phyloP scores from a whole-genome alignment of 225 moss, liverwort and hornwort genomes.

The Climacium dendroides region DNA sequence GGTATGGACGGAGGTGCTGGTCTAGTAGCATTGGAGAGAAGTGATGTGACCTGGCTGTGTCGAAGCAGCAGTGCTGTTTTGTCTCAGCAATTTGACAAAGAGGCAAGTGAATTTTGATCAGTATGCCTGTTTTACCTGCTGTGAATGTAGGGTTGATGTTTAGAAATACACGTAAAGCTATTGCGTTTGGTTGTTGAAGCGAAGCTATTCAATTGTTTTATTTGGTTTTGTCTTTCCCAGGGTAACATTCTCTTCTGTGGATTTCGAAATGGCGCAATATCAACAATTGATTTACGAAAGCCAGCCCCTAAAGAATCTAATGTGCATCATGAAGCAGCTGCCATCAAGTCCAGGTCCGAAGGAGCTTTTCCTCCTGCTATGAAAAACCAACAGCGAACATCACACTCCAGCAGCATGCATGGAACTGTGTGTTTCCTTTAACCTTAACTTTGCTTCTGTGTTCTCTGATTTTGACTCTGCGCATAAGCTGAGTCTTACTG shows the following conservation, averaged over 20 bases:
- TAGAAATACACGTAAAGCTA: not conserved
- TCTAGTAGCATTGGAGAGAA: conserved; percentile 62
- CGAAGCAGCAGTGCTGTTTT: conserved; percentile 64
- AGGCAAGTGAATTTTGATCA: conserved; percentile 32
- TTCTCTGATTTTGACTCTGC: not conserved
- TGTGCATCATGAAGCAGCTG: conserved; percentile 24
- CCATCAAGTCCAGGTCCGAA: conserved; percentile 7
- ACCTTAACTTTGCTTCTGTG: not conserved
- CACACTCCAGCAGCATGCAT: conserved; percentile 9
- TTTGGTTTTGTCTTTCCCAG: conserved; percentile 16
- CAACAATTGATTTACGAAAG: conserved; percentile 63
- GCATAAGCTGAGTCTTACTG: not conserved
- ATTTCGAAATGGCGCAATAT: conserved; percentile 79
- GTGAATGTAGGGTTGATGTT: not conserved
- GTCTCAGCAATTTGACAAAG: conserved; percentile 85
- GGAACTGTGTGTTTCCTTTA: conserved; percentile 8
- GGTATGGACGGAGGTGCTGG: conserved; percentile 71
- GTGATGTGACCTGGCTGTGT: conserved; percentile 53
- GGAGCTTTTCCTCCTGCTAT: not conserved
- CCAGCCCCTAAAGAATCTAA: conserved; percentile 34
- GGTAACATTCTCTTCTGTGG: conserved; percentile 73
- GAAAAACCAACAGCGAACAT: conserved; percentile 17
- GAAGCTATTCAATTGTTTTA: not conserved
- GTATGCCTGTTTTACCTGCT: not conserved
- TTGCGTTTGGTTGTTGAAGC: not conserved